phyloP scores from a whole-genome alignment of 1,284 basidiomycete species.

The Inonotus obliquus region DNA sequence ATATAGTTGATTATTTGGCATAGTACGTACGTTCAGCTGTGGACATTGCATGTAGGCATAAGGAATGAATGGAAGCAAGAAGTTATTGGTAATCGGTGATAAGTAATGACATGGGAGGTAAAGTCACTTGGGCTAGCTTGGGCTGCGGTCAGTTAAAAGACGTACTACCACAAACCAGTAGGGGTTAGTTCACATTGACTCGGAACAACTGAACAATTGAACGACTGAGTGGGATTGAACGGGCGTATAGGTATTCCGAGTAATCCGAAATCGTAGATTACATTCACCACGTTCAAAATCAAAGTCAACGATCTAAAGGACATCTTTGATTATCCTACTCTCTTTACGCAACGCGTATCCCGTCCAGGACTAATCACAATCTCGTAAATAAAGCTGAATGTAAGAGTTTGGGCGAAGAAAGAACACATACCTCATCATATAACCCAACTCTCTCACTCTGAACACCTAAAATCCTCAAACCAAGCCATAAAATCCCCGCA shows the following conservation, averaged over 20 bases:
- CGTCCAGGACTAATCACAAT: slow-evolving; percentile 65
- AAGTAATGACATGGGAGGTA: no score
- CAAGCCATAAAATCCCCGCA: slow-evolving; percentile 89
- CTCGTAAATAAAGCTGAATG: not conserved
- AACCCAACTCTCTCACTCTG: slow-evolving; percentile 53
- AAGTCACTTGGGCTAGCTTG: no score
- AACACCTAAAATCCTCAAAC: slow-evolving; percentile 64
- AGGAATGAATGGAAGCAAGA: not conserved
- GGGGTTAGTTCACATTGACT: no score
- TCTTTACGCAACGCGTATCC: slow-evolving; percentile 69
- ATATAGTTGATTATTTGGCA: no score
- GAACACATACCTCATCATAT: slow-evolving; percentile 71
- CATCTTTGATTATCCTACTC: slow-evolving; percentile 54
- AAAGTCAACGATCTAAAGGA: not conserved
- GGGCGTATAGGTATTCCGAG: no score
- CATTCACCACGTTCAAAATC: not conserved
- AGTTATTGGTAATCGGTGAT: no score
- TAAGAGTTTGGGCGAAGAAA: not conserved
- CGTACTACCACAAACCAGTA: no score
- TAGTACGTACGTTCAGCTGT: no score
- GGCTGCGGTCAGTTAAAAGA: no score
- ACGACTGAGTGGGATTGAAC: no score
- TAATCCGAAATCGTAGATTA: not conserved
- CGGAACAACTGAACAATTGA: no score
- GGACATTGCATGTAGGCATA: no score